Base-by-base conservation (phyloP, 1,284 basidiomycete species). In the Psilocybe mexicana region DNA sequence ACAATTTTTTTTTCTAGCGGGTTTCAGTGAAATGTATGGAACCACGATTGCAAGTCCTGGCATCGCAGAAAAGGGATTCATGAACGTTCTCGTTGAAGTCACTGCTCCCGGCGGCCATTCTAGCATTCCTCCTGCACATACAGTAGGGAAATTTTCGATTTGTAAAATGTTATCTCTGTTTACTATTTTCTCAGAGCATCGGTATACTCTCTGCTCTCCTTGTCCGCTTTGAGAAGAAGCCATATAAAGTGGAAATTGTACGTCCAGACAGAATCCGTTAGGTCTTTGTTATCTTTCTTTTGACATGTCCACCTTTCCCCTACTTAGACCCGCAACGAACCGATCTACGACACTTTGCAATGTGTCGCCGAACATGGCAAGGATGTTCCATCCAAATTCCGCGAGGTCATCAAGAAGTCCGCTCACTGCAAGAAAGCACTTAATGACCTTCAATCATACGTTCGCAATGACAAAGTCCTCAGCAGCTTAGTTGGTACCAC, bases 31-130 rank as follows among this genome's bases (percentile, higher is more conserved):
- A 44, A 61, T 69, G 43, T 75, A 69, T 52, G 78, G 79, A 3
- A 69, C 76, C 26, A 66, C 76, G 28, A 74, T 86, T 61, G 84
- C 85, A 0, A 67, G 75, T 0, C 87, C 86, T n/a, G 82, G 79
- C 3, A 80, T 87, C 18, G 83, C 80, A 0, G 89, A 92, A 73
- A 91, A 91, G 68, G 89, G 89, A 5, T 82, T 81, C 60, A 61
- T 86, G 24, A 81, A 89, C 62, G 79, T 84, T 45, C 74, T 76
- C 38, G 71, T 90, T 11, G 74, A 79, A 49, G 78, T 88, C 23
- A 71, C 79, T 24, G 78, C 85, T 0, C 74, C 78, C 12, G 89
- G 90, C 4, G 89, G 90, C 0, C 89, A 91, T 69, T 87, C 86
- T 3, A 87, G 84, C 43, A 74, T 86, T 30, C 88, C 88, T 28